Evolutionary conservation across 257 asterid species (phyloP).

Genomic region (Solanum clarkiae): DNA sequence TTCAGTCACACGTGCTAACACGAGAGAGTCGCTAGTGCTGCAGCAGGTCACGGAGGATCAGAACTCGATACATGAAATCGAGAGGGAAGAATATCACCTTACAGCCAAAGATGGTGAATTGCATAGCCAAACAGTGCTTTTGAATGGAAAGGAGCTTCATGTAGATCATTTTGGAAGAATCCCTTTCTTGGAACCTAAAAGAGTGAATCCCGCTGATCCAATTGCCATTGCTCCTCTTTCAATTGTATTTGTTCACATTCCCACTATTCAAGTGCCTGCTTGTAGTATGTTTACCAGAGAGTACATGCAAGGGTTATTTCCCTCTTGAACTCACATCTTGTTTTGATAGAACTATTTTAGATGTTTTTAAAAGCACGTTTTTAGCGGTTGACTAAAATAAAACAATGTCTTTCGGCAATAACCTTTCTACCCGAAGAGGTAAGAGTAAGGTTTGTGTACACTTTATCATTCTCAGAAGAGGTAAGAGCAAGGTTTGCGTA

Average conservation of each 20-base stretch:
- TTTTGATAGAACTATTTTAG: no score
- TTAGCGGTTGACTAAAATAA: no score
- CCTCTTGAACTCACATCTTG: no score
- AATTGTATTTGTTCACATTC: constrained; percentile 54
- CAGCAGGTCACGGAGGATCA: background rate
- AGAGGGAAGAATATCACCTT: constrained; percentile 69
- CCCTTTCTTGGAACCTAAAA: constrained; percentile 46
- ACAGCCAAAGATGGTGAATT: constrained; percentile 56
- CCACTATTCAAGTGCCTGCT: constrained; percentile 44
- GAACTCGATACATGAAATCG: background rate
- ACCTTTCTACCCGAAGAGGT: no score
- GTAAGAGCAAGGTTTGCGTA: no score
- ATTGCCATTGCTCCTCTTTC: constrained; percentile 57
- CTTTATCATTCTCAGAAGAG: no score
- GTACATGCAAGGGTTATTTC: background rate
- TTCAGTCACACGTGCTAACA: constrained; percentile 23
- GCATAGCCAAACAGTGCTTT: constrained; percentile 67
- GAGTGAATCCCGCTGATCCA: constrained; percentile 25
- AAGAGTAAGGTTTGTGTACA: no score
- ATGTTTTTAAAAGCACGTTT: no score
- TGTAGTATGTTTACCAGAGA: constrained; percentile 11
- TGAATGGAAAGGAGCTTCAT: constrained; percentile 44
- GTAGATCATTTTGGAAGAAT: constrained; percentile 43
- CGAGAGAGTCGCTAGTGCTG: constrained; percentile 4
- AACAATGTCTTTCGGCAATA: no score